Evolutionary conservation across 495 filamentous ascomycete species (phyloP).

Genomic region (Neurospora terricola): DNA sequence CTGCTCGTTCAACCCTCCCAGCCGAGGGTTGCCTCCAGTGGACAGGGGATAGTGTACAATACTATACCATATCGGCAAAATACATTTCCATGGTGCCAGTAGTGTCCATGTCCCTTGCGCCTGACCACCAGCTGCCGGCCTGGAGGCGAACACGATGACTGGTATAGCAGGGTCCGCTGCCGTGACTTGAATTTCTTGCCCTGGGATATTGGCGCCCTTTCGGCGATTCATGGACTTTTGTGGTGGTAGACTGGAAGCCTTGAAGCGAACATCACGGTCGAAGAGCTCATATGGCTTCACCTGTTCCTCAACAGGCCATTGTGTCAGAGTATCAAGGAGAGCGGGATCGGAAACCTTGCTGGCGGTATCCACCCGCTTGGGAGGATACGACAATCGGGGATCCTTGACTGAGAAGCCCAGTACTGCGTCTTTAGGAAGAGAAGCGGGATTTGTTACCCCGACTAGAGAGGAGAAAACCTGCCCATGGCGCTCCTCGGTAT

Average conservation of each 20-base stretch:
- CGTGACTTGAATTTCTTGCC: constrained; percentile 48
- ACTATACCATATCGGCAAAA: constrained; percentile 75
- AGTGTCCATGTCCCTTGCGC: constrained; percentile 71
- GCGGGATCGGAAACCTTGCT: constrained; percentile 42
- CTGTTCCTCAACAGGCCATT: constrained; percentile 59
- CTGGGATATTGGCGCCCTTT: constrained; percentile 56
- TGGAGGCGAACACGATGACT: constrained; percentile 57
- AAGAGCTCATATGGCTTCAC: constrained; percentile 53
- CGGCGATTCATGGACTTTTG: constrained; percentile 85
- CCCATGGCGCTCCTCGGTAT: constrained; percentile 33
- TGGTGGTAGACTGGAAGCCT: constrained; percentile 55
- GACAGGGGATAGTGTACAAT: constrained; percentile 80
- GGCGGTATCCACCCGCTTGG: constrained; percentile 32
- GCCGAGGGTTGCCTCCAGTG: constrained; percentile 64
- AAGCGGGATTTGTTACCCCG: constrained; percentile 63
- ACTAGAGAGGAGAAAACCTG: constrained; percentile 53
- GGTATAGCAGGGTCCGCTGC: constrained; percentile 74
- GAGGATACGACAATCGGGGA: constrained; percentile 70
- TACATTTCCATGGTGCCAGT: constrained; percentile 85
- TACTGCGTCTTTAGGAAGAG: constrained; percentile 62
- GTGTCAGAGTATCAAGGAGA: constrained; percentile 45
- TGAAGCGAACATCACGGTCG: constrained; percentile 50
- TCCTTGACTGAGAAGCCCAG: constrained; percentile 67
- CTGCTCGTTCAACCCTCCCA: constrained; percentile 73
- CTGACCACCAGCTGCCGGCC: constrained; percentile 32